Evolutionary conservation across 345 rosid genomes (phyloP).

Genomic region (Turnera subulata): DNA sequence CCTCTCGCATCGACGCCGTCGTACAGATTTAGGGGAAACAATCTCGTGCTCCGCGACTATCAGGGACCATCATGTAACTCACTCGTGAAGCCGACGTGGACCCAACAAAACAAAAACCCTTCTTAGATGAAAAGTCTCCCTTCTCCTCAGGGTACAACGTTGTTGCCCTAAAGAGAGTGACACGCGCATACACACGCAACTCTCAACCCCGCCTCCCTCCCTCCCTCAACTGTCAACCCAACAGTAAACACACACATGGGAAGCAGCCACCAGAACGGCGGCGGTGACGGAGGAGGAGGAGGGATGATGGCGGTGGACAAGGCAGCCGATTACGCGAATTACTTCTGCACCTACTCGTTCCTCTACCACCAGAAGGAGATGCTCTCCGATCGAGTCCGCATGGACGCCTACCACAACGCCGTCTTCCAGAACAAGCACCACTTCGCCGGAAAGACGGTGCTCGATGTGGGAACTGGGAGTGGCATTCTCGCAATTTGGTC

Average conservation of each 20-base stretch:
- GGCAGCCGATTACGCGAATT: constrained; percentile 80
- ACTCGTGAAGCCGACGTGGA: no score
- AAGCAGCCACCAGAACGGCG: constrained; percentile 36
- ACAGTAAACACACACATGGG: constrained; percentile 37
- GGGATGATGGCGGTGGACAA: constrained; percentile 54
- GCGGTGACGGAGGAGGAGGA: constrained; percentile 28
- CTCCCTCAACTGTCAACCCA: not conserved
- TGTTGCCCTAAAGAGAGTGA: not conserved
- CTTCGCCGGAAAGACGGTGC: constrained; percentile 81
- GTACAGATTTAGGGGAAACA: no score
- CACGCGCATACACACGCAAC: not conserved
- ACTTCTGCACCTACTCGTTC: constrained; percentile 83
- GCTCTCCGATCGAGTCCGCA: constrained; percentile 97
- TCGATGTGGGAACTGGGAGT: constrained; percentile 99
- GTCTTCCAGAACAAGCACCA: constrained; percentile 75
- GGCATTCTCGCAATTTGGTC: constrained; percentile 99
- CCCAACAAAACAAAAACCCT: no score
- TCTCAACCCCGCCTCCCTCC: no score
- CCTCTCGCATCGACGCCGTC: no score
- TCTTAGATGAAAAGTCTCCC: no score
- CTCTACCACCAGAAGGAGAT: constrained; percentile 97
- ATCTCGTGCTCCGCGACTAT: no score
- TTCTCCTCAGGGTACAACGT: not conserved
- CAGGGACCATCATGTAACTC: no score
- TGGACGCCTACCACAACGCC: constrained; percentile 87